Percentiles rank a stretch among this genome's conserved stretches.
These are phyloP conservation scores for Sequoia sempervirens DNA, from an alignment of 75 land plant genomes.

Conservation along the genomic window DNA sequence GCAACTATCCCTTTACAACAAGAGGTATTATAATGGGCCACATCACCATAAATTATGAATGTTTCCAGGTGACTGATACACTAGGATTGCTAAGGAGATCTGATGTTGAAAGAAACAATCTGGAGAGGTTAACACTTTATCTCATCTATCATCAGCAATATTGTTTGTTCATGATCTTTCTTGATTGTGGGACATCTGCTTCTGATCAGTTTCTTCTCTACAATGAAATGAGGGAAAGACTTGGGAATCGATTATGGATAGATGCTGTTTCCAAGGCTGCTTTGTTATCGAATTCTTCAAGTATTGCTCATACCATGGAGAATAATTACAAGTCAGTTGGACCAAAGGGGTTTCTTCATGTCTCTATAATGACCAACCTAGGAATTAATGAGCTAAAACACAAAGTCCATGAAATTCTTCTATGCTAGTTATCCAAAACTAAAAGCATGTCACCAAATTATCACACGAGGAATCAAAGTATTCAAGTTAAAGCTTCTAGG, in stretches of 20 bases:
- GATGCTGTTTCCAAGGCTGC: slow-evolving; percentile 96
- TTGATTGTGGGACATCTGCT: slow-evolving; percentile 88
- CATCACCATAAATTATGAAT: slow-evolving; percentile 42
- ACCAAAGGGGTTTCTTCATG: slow-evolving; percentile 75
- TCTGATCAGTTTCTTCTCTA: slow-evolving; percentile 79
- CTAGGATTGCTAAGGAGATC: slow-evolving; percentile 85
- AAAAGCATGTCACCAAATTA: too few species aligned
- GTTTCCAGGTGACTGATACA: slow-evolving; percentile 94
- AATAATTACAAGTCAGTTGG: slow-evolving; percentile 58
- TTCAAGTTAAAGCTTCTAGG: too few species aligned
- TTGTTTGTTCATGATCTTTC: slow-evolving; percentile 94
- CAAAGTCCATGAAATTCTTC: too few species aligned
- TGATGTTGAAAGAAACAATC: slow-evolving; percentile 96
- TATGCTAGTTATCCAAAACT: too few species aligned
- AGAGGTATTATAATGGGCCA: slow-evolving; percentile 99
- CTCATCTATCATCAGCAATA: slow-evolving; percentile 90
- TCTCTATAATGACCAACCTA: slow-evolving; percentile 63
- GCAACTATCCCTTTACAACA: slow-evolving; percentile 98
- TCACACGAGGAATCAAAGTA: too few species aligned
- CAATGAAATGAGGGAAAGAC: slow-evolving; percentile 76
- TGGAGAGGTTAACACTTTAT: slow-evolving; percentile 93
- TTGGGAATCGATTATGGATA: slow-evolving; percentile 75
- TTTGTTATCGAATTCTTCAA: slow-evolving; percentile 39
- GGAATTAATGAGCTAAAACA: slow-evolving; percentile 71
- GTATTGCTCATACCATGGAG: slow-evolving; percentile 26